Base-by-base conservation (phyloP, 345 rosid species). In the Gossypium turneri region DNA sequence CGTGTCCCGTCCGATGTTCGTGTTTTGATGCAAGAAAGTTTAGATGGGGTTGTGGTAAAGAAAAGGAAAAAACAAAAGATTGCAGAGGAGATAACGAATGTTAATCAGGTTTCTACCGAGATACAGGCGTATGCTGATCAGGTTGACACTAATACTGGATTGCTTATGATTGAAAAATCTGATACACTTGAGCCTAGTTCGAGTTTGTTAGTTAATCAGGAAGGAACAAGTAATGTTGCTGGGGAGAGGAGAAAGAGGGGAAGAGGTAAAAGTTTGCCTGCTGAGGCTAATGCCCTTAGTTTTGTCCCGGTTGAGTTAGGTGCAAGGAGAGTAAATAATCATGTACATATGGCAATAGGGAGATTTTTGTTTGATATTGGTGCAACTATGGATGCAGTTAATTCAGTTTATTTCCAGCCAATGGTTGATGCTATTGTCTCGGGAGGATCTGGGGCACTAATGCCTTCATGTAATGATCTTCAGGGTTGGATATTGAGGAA, bases 361-460 rank as follows among this genome's bases (percentile, higher is more conserved):
- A 63, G 86, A 85, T 90, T 92, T 74, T 73, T 94, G 71, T 89
- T 82, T 67, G 96, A 89, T 79, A 86, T 90, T 44, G 96, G 98
- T 51, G 98, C 92, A 15, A 86, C 91, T 74, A 50, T 83, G n/a
- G 90, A 88, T 77, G 87, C 89, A 1, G 83, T 88, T 58, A 90
- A 84, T 73, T 93, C 99, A 0, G 84, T 73, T 73, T 90, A 87
- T 79, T 90, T 89, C 86, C 96, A 85, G 48, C 89, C 85, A 9
- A 84, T 90, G 84, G 75, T 89, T 41, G 92, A 93, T 82, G 86
- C 86, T 3, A 76, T 93, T 75, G 83, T 86, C 75, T 88, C 89
- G 2, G 90, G 84, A 65, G 92, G 83, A 61, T 75, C 83, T 20
- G 86, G 79, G 62, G 79, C 81, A 72, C 77, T 76, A 43, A 68